These are phyloP conservation scores for Colletotrichum limetticola DNA, from an alignment of 2,329 filamentous ascomycete species.

Conservation along the genomic window DNA sequence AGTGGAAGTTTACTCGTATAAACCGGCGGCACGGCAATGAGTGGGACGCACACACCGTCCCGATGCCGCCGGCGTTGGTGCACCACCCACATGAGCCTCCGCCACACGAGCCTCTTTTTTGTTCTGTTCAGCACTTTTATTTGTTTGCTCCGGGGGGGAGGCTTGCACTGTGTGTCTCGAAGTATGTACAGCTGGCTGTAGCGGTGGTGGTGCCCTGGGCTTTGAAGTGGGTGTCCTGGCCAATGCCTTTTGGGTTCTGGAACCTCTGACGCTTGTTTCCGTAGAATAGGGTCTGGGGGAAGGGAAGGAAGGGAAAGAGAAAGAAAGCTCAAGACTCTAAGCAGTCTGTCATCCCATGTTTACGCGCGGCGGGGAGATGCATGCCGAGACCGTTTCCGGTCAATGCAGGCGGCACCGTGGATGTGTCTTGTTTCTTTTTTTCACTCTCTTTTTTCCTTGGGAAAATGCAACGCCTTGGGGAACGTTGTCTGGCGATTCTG, in stretches of 20 bases:
- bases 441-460: not conserved
- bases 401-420: constrained; percentile 16
- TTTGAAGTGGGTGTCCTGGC: not conserved
- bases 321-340: not conserved
- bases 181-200: no score
- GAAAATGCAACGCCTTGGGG: not conserved
- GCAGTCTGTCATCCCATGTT: constrained; percentile 26
- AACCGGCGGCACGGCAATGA: constrained; percentile 3
- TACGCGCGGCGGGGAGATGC: constrained; percentile 8
- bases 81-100: not conserved
- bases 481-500: no score
- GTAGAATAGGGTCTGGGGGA: not conserved
- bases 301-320: no score
- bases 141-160: not conserved
- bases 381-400: constrained; percentile 12
- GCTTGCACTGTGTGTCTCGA: not conserved
- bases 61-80: not conserved
- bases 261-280: not conserved
- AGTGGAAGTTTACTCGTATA: not conserved
- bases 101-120: not conserved
- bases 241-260: not conserved
- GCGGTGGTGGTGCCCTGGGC: not conserved
- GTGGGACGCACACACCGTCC: not conserved
- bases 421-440: not conserved
- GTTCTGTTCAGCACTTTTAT: not conserved